Conservation (phyloP, 2,329 filamentous ascomycete species). For the Penicillium griseofulvum region DNA sequence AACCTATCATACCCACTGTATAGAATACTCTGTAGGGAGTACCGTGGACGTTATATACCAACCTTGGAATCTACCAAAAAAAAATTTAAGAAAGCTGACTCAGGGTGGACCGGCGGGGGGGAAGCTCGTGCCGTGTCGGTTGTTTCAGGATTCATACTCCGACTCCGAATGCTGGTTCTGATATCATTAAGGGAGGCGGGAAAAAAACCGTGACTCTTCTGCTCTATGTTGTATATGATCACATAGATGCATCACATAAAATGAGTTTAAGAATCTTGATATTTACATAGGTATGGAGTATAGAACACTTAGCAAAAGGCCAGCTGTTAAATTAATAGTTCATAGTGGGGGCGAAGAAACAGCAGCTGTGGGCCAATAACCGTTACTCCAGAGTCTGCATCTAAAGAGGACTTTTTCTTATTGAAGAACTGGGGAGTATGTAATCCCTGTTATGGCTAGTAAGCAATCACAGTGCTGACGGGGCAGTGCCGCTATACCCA, state of each 20-base stretch:
- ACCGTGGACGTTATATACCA: too few relatives aligned
- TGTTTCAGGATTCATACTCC: slow-evolving; percentile 32
- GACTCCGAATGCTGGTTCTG: slow-evolving; percentile 12
- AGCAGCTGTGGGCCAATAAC: slow-evolving; percentile 6
- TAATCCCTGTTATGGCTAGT: neutral
- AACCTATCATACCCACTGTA: neutral
- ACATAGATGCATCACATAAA: too few relatives aligned
- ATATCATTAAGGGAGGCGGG: slow-evolving; percentile 1
- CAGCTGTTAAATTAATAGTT: neutral
- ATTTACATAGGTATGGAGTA: too few relatives aligned
- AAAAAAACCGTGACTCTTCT: neutral
- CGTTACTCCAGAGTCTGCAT: slow-evolving; percentile 4
- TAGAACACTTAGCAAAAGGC: neutral
- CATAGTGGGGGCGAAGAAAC: neutral
- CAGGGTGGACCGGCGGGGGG: slow-evolving; percentile 17
- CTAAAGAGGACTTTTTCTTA: neutral
- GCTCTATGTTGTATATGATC: too few relatives aligned
- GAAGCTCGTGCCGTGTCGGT: slow-evolving; percentile 25
- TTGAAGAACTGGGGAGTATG: slow-evolving; percentile 2
- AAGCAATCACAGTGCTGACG: neutral
- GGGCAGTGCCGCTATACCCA: neutral
- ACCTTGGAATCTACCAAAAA: neutral
- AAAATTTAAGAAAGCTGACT: slow-evolving; percentile 10
- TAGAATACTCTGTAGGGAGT: neutral
- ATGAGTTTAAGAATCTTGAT: too few relatives aligned